phyloP scores from a whole-genome alignment of 352 stramenopile species.

The Globisporangium perplexum region DNA sequence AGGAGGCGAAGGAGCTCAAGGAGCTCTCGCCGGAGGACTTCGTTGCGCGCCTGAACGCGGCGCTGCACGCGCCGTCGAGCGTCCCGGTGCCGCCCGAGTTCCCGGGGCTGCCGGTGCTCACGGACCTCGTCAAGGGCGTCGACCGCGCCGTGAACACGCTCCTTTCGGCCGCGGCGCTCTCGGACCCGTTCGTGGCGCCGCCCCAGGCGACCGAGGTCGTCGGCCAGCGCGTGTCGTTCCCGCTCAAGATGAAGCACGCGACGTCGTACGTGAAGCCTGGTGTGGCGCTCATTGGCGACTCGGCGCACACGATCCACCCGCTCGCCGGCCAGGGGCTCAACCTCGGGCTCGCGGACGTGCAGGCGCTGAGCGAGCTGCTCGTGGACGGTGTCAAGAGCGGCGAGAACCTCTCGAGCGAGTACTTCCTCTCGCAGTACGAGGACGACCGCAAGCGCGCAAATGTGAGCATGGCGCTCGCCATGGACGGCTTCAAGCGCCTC shows the following conservation, averaged over 20 bases:
- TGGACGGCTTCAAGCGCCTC: slow-evolving; percentile 89
- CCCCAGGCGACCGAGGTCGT: slow-evolving; percentile 59
- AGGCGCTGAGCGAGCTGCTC: slow-evolving; percentile 68
- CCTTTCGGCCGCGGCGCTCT: slow-evolving; percentile 64
- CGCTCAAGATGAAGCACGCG: slow-evolving; percentile 87
- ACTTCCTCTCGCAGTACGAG: slow-evolving; percentile 85
- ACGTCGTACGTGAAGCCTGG: slow-evolving; percentile 81
- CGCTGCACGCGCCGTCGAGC: slow-evolving; percentile 45
- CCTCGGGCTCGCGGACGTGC: slow-evolving; percentile 90
- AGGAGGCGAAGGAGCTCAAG: slow-evolving; percentile 82
- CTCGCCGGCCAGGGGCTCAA: slow-evolving; percentile 95
- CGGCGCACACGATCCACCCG: slow-evolving; percentile 94
- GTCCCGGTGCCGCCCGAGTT: slow-evolving; percentile 54
- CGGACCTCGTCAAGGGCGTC: slow-evolving; percentile 71
- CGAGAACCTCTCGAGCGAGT: slow-evolving; percentile 66
- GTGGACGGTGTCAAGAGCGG: slow-evolving; percentile 73
- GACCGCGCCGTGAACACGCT: slow-evolving; percentile 69
- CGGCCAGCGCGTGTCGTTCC: slow-evolving; percentile 81
- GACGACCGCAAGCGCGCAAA: slow-evolving; percentile 82
- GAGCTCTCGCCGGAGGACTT: slow-evolving; percentile 68
- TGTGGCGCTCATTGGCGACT: slow-evolving; percentile 92
- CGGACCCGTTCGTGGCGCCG: slow-evolving; percentile 72
- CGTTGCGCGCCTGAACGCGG: slow-evolving; percentile 73
- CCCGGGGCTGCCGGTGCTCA: slow-evolving; percentile 72
- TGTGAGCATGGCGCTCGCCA: slow-evolving; percentile 75